phyloP scores from a whole-genome alignment of 331 rosid genomes.

The Prunus yedoensis region DNA sequence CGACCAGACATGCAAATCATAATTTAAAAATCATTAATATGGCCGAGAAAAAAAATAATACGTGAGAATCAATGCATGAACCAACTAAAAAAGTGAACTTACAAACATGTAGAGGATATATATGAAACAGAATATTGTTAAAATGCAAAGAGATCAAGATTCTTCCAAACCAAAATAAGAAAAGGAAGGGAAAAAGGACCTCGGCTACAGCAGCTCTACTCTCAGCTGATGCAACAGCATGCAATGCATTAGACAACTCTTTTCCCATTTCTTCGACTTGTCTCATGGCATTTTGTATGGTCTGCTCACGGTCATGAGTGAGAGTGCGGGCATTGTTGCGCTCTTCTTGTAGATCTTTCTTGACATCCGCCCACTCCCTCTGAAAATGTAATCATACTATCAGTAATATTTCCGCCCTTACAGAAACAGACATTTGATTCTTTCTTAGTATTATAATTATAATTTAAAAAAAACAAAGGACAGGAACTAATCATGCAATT shows the following conservation, averaged over 20 bases:
- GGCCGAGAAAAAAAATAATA: neutral
- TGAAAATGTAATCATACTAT: slow-evolving; percentile 27
- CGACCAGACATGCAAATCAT: slow-evolving; percentile 19
- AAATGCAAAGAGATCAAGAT: neutral
- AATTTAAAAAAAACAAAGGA: neutral
- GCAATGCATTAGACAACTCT: slow-evolving; percentile 69
- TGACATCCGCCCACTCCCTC: slow-evolving; percentile 98
- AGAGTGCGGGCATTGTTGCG: slow-evolving; percentile 62
- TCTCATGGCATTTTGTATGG: slow-evolving; percentile 52
- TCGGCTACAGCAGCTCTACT: slow-evolving; percentile 83
- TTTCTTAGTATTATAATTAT: neutral
- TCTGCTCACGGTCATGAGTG: slow-evolving; percentile 67
- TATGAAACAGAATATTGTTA: neutral
- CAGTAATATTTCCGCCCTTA: neutral
- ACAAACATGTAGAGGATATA: neutral
- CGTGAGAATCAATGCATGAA: neutral
- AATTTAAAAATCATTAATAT: neutral
- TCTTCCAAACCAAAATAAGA: neutral
- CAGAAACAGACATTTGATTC: neutral
- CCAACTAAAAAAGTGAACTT: neutral
- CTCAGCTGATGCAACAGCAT: slow-evolving; percentile 73
- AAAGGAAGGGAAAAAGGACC: slow-evolving; percentile 37
- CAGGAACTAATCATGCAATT: neutral
- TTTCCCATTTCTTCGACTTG: slow-evolving; percentile 85
- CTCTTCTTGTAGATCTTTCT: slow-evolving; percentile 82